Conservation (phyloP, 306 rosid genomes). For the Malus asiatica region DNA sequence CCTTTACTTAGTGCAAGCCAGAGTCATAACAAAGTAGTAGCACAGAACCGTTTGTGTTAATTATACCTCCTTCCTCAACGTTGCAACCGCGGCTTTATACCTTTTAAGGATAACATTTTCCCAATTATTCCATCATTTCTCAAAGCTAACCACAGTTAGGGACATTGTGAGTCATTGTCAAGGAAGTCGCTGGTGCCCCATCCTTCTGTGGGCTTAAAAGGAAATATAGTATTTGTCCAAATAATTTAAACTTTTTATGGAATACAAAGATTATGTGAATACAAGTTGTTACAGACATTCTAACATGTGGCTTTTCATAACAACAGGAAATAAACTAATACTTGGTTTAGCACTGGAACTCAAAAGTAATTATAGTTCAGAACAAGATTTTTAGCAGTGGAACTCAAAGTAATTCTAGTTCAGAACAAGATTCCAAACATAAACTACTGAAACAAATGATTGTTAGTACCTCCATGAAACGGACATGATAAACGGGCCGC, state of each 20-base stretch:
- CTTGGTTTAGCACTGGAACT: not conserved
- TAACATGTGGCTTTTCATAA: not conserved
- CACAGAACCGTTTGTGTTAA: not conserved
- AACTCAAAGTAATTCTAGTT: not conserved
- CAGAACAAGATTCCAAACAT: not conserved
- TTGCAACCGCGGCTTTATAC: not conserved
- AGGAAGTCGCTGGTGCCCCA: not conserved
- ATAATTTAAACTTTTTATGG: not conserved
- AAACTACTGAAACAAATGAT: not conserved
- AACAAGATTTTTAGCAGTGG: not conserved
- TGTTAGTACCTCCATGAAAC: conserved; percentile 74
- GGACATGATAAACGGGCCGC: conserved; percentile 82
- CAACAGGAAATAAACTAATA: conserved; percentile 1
- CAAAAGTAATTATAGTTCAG: not conserved
- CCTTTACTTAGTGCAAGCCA: not conserved
- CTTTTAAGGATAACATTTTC: not conserved
- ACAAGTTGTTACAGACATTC: not conserved
- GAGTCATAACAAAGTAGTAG: not conserved
- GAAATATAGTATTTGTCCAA: not conserved
- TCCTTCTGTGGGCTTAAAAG: no score
- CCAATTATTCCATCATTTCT: not conserved
- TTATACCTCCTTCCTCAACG: not conserved
- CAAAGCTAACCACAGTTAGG: not conserved
- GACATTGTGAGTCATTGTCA: not conserved
- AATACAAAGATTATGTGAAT: not conserved